These are phyloP conservation scores for Aquilaria malaccensis DNA, from an alignment of 345 rosid species.

Conservation along the genomic window DNA sequence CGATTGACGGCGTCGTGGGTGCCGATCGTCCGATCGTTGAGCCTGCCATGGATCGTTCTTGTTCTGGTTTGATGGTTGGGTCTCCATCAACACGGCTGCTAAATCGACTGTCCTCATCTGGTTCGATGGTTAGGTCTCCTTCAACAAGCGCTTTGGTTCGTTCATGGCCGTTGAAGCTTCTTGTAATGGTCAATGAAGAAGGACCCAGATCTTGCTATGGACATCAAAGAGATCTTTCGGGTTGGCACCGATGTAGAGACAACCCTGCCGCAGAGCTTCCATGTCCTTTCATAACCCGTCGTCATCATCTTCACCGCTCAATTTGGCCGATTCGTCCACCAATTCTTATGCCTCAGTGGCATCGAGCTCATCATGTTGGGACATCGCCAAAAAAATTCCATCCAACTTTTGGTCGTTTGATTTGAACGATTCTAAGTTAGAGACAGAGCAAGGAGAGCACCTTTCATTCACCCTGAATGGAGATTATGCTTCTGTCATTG, in stretches of 20 bases:
- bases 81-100: conserved; percentile 15
- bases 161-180: not conserved
- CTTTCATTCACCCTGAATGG: too few relatives aligned
- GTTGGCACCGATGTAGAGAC: conserved; percentile 45
- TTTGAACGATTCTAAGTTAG: too few relatives aligned
- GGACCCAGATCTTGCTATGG: too few relatives aligned
- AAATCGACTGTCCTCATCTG: conserved; percentile 20
- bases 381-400: conserved; percentile 18
- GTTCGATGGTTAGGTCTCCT: conserved; percentile 28
- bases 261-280: conserved; percentile 76
- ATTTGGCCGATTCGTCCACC: conserved; percentile 27
- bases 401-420: too few relatives aligned
- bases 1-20: not conserved
- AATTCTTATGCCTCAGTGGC: conserved; percentile 20
- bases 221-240: conserved; percentile 16
- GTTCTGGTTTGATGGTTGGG: too few relatives aligned
- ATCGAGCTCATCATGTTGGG: conserved; percentile 20
- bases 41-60: too few relatives aligned
- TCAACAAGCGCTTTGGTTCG: not conserved
- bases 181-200: too few relatives aligned
- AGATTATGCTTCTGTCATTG: too few relatives aligned
- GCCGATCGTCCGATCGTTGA: too few relatives aligned
- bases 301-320: conserved; percentile 31
- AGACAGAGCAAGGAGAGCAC: too few relatives aligned
- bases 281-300: conserved; percentile 59